Evolutionary conservation across 2,329 filamentous ascomycete species (phyloP), one percentile per base, ranked within the genome.

Genomic region (Fusarium xyrophilum): DNA sequence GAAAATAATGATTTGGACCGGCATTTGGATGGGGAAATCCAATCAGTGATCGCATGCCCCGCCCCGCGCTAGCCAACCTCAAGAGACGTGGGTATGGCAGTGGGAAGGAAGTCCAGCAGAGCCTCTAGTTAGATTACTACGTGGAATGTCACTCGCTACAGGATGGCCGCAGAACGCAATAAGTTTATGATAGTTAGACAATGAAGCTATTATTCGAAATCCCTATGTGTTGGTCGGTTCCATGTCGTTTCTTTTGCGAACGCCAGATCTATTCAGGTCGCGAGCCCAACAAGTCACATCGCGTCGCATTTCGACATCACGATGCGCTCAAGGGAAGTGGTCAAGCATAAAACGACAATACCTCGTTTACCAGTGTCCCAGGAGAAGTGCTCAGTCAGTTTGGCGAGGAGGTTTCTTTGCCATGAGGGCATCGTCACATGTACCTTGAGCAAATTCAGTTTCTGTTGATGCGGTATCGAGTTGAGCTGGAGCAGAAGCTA

Each of bases 41-140:
- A 50, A 50, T 50, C 46, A 50, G 46, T 63, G 48, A 44, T 30
- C 40, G n/a, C 63, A 58, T 77, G 76, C 76, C 77, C 76, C 76
- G 76, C 76, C 77, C 76, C 76, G 76, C 77, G 76, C 77, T 78
- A 79, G 68, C 33, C 33, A 42, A 61, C 32, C 19, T 50, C 46
- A 25, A 38, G 44, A 60, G 52, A 52, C 39, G 27, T 56, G 36
- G 28, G 36, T 53, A 52, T 56, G 55, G 50, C 46, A 47, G 47
- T 57, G 51, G 55, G 50, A 46, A 42, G 52, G 50, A 46, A 47
- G 48, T 57, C 42, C 47, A 60, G 33, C 48, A 68, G 67, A 69
- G 60, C 67, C 65, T 68, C 66, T 42, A 28, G 33, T 65, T 42
- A 28, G 33, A 60, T 40, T 33, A 47, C 36, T 27, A 32, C 32